These are phyloP conservation scores for Clausena lansium DNA, from an alignment of 345 rosid genomes.

Conservation along the genomic window DNA sequence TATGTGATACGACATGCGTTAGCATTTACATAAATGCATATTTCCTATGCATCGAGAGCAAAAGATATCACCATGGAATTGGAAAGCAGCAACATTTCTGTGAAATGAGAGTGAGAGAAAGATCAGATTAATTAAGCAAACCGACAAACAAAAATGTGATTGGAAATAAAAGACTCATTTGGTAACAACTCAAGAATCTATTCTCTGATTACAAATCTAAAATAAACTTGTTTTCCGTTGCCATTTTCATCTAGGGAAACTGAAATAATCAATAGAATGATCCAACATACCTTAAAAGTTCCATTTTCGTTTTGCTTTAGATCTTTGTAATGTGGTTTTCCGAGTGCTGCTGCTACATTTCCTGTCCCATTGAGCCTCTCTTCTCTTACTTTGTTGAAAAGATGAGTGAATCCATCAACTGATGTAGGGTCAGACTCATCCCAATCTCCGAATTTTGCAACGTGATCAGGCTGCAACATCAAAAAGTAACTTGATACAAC, in stretches of 20 bases:
- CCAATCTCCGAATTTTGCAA: slow-evolving; percentile 36
- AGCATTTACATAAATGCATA: not conserved
- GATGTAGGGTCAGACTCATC: slow-evolving; percentile 34
- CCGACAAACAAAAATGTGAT: not conserved
- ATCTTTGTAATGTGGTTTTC: not conserved
- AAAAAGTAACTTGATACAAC: not conserved
- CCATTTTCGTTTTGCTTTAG: not conserved
- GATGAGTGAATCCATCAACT: slow-evolving; percentile 29
- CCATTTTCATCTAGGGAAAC: not conserved
- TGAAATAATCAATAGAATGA: not conserved
- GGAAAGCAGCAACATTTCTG: slow-evolving; percentile 18
- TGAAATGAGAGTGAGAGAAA: not conserved
- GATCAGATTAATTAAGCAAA: slow-evolving; percentile 1
- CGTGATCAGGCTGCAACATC: slow-evolving; percentile 23
- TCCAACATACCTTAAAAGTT: slow-evolving; percentile 7
- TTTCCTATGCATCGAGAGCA: not conserved
- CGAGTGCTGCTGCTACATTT: not conserved
- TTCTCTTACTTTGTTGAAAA: slow-evolving; percentile 31
- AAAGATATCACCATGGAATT: not conserved
- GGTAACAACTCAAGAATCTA: not conserved
- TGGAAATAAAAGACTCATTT: not conserved
- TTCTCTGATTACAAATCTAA: not conserved
- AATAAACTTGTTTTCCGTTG: no score
- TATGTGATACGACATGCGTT: not conserved
- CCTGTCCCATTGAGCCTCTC: slow-evolving; percentile 23